Evolutionary conservation across 768 basidiomycete species (phyloP).

Genomic region (Baorangia bicolor): DNA sequence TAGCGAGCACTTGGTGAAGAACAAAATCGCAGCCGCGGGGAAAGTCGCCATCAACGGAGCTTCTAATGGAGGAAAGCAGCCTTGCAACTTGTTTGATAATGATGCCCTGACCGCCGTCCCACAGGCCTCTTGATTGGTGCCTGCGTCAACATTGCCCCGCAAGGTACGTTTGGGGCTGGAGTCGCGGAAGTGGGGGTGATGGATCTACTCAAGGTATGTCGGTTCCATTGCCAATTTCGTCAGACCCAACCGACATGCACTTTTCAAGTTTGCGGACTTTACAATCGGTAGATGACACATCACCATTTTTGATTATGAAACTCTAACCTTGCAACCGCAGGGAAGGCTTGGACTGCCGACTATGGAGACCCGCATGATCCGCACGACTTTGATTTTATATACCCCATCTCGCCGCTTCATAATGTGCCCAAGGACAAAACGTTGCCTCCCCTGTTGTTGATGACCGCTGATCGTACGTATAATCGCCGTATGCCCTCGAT

Average conservation of each 20-base stretch:
- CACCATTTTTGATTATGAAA: background rate
- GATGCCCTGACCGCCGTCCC: background rate
- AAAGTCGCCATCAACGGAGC: conserved; percentile 79
- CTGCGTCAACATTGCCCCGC: conserved; percentile 77
- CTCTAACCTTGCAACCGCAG: conserved; percentile 32
- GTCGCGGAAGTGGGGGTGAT: conserved; percentile 82
- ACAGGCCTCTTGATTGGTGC: conserved; percentile 78
- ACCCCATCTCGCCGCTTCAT: conserved; percentile 77
- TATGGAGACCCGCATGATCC: conserved; percentile 75
- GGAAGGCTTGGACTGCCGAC: conserved; percentile 76
- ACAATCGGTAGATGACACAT: conserved; percentile 56
- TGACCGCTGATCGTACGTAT: conserved; percentile 78
- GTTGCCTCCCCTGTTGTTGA: conserved; percentile 69
- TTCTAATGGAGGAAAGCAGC: conserved; percentile 70
- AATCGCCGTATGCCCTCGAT: background rate
- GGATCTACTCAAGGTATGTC: conserved; percentile 68
- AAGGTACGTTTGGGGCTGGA: conserved; percentile 73
- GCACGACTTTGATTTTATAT: conserved; percentile 82
- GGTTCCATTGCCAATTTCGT: background rate
- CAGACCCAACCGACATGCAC: background rate
- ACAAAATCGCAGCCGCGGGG: conserved; percentile 64
- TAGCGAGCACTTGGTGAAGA: conserved; percentile 70
- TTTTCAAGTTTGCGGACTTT: conserved; percentile 62
- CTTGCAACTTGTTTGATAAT: background rate
- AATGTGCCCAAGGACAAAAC: conserved; percentile 62